Evolutionary conservation across 2,329 filamentous ascomycete genomes (phyloP).

Genomic region (Graphilbum ipis-grandicollis): DNA sequence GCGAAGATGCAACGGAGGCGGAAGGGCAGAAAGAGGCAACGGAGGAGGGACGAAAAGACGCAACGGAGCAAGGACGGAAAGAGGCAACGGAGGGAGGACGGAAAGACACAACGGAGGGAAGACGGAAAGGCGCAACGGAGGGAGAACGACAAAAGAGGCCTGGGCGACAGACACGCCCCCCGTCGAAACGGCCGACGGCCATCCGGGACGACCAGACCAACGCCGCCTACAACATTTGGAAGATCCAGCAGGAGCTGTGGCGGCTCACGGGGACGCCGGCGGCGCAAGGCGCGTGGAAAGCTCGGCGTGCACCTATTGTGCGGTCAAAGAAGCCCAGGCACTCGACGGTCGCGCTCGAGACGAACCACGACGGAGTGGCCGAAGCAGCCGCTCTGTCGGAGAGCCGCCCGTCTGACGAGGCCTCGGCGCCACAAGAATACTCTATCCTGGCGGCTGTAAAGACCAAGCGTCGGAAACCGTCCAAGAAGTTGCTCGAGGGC

Average conservation of each 20-base stretch:
- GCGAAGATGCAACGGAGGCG: no score
- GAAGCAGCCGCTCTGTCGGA: no score
- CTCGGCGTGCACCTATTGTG: not conserved
- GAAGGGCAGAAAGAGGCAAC: no score
- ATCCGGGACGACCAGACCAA: slow-evolving; percentile 27
- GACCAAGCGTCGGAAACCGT: slow-evolving; percentile 14
- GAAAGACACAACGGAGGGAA: not conserved
- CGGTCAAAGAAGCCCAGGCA: slow-evolving; percentile 3
- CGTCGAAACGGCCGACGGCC: slow-evolving; percentile 21
- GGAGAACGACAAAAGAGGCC: slow-evolving; percentile 12
- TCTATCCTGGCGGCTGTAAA: slow-evolving; percentile 37
- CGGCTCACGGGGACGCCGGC: slow-evolving; percentile 14
- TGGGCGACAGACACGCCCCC: not conserved
- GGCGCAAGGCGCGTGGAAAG: not conserved
- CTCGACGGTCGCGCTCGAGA: slow-evolving; percentile 2
- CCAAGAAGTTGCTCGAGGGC: slow-evolving; percentile 6
- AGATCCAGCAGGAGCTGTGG: slow-evolving; percentile 22
- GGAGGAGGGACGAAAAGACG: not conserved
- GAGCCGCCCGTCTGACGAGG: no score
- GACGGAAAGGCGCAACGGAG: not conserved
- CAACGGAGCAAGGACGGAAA: no score
- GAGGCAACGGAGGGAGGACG: not conserved
- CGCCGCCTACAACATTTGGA: slow-evolving; percentile 25
- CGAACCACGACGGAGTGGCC: no score
- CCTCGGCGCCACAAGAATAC: no score